These are phyloP conservation scores for Citrus cavaleriei DNA, from an alignment of 345 rosid genomes.

Conservation along the genomic window DNA sequence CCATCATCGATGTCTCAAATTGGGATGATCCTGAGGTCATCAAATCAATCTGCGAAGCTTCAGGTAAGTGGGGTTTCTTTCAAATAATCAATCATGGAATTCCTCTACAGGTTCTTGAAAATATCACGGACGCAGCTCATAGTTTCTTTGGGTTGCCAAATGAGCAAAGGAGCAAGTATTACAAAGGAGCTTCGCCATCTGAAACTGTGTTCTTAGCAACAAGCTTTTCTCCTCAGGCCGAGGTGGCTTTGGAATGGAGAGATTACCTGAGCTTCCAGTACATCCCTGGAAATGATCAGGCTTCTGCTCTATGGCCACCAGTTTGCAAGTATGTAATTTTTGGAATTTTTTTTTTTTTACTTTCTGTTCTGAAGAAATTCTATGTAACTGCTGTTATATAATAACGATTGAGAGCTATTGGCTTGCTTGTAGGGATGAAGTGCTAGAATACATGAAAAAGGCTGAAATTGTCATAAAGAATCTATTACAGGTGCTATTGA, in stretches of 20 bases:
- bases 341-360: no score
- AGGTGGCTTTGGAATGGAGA: conserved; percentile 23
- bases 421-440: no score
- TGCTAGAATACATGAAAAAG: conserved; percentile 9
- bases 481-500: conserved; percentile 18
- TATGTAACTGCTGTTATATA: no score
- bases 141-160: conserved; percentile 15
- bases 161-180: conserved; percentile 19
- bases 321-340: conserved; percentile 18
- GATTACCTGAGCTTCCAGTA: conserved; percentile 17
- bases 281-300: not conserved
- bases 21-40: not conserved
- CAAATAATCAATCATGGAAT: conserved; percentile 32
- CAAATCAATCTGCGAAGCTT: conserved; percentile 20
- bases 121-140: conserved; percentile 19
- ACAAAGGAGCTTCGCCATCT: conserved; percentile 11
- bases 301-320: conserved; percentile 22
- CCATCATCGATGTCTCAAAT: conserved; percentile 17
- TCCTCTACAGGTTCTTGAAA: conserved; percentile 11
- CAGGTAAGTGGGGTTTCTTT: conserved; percentile 27
- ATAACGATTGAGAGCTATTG: no score
- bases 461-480: conserved; percentile 17
- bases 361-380: not conserved
- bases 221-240: conserved; percentile 18
- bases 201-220: conserved; percentile 12